Conservation (phyloP, 768 basidiomycete species). For the Neoboletus magnificus region DNA sequence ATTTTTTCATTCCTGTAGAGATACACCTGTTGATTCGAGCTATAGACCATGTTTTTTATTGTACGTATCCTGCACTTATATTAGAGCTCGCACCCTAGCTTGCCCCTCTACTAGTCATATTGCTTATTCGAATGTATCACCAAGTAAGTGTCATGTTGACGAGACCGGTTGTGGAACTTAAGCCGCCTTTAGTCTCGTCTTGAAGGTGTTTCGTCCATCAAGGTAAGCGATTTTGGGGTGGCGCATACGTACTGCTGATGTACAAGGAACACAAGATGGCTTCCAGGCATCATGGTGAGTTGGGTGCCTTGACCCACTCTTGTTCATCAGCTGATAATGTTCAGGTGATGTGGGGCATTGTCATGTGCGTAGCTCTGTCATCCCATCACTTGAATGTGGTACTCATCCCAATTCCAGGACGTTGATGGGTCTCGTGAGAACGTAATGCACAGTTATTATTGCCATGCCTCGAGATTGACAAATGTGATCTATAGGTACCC, state of each 20-base stretch:
- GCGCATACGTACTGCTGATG: background rate
- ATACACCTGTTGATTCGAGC: conserved; percentile 16
- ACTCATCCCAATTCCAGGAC: conserved; percentile 37
- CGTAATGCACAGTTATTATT: conserved; percentile 30
- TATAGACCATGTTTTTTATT: conserved; percentile 71
- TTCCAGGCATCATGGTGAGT: conserved; percentile 61
- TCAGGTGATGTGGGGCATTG: conserved; percentile 60
- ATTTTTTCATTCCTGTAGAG: background rate
- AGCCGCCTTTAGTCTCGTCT: conserved; percentile 28
- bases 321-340: background rate
- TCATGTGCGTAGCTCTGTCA: conserved; percentile 42
- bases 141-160: conserved; percentile 41
- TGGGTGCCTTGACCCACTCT: background rate
- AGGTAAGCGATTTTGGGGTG: conserved; percentile 33
- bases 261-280: conserved; percentile 41
- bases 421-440: conserved; percentile 66
- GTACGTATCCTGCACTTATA: conserved; percentile 34
- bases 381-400: background rate
- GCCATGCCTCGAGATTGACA: background rate
- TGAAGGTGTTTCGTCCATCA: conserved; percentile 64
- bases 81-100: background rate
- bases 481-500: conserved; percentile 44
- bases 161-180: background rate
- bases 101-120: conserved; percentile 18
- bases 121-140: conserved; percentile 59